These are phyloP conservation scores for Fragaria iinumae DNA, from an alignment of 306 rosid species.

Conservation along the genomic window DNA sequence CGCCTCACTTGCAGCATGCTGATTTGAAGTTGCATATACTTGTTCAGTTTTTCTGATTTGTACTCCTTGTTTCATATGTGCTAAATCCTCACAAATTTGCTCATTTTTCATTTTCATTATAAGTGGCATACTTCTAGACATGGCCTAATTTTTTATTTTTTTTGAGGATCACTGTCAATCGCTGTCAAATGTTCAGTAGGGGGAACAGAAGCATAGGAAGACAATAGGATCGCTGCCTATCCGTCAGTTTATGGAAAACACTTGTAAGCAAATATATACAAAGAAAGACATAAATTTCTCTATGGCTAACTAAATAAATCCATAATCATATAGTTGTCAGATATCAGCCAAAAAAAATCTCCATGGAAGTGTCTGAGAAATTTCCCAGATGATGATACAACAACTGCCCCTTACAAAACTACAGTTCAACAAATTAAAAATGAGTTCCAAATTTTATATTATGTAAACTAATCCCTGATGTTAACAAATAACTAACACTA, in stretches of 20 bases:
- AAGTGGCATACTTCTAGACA: not conserved
- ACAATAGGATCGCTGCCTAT: not conserved
- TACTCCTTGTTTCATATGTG: not conserved
- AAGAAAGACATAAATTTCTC: not conserved
- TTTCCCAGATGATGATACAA: conserved; percentile 13
- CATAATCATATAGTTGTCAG: not conserved
- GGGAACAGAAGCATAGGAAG: not conserved
- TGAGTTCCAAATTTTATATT: not conserved
- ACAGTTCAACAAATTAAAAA: not conserved
- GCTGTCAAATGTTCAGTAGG: not conserved
- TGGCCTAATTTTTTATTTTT: not conserved
- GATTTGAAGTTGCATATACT: not conserved
- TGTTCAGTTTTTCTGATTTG: not conserved
- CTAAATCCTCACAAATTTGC: not conserved
- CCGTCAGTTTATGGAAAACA: not conserved
- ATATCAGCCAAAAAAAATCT: not conserved
- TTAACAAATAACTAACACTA: not conserved
- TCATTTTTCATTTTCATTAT: not conserved
- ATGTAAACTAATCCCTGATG: conserved; percentile 1
- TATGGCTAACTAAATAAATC: not conserved
- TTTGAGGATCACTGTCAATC: not conserved
- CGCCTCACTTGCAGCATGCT: not conserved
- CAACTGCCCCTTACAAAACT: conserved; percentile 8
- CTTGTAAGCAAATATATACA: not conserved
- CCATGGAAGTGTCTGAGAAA: not conserved